phyloP scores from a whole-genome alignment of 2,329 filamentous ascomycete species.

The Acephala macrosclerotiorum region DNA sequence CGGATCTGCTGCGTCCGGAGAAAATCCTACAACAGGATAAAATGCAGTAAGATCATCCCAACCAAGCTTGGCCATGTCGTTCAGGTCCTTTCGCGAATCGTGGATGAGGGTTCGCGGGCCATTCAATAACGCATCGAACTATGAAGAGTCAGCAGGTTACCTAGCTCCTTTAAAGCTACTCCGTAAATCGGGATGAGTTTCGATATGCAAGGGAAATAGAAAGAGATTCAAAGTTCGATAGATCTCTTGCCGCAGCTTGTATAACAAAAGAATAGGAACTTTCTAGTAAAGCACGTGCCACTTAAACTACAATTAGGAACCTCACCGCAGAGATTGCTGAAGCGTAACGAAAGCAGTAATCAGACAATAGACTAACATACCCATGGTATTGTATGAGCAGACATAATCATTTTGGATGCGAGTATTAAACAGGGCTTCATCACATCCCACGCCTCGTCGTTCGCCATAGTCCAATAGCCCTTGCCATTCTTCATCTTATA shows the following conservation, averaged over 20 bases:
- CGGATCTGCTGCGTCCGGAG: background rate
- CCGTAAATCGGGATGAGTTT: too few species aligned
- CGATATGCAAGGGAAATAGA: too few species aligned
- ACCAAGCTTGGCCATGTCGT: constrained; percentile 3
- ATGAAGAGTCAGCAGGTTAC: background rate
- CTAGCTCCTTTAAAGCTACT: too few species aligned
- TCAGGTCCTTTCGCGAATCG: background rate
- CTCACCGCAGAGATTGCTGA: too few species aligned
- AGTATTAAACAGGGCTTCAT: constrained; percentile 37
- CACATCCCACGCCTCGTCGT: constrained; percentile 32
- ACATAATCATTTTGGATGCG: constrained; percentile 36
- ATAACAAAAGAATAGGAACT: too few species aligned
- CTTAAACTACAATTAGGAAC: background rate
- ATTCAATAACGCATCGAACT: constrained; percentile 30
- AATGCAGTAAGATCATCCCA: background rate
- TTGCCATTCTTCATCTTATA: constrained; percentile 24
- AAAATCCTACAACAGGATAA: background rate
- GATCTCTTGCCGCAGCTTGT: too few species aligned
- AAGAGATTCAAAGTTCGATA: too few species aligned
- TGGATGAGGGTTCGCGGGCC: constrained; percentile 19
- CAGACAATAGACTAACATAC: constrained; percentile 8
- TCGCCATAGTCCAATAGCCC: constrained; percentile 24
- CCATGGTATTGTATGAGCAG: constrained; percentile 27
- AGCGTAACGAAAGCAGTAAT: too few species aligned
- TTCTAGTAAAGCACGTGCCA: too few species aligned